Conservation (phyloP, 345 rosid genomes). For the Anacardium occidentale region DNA sequence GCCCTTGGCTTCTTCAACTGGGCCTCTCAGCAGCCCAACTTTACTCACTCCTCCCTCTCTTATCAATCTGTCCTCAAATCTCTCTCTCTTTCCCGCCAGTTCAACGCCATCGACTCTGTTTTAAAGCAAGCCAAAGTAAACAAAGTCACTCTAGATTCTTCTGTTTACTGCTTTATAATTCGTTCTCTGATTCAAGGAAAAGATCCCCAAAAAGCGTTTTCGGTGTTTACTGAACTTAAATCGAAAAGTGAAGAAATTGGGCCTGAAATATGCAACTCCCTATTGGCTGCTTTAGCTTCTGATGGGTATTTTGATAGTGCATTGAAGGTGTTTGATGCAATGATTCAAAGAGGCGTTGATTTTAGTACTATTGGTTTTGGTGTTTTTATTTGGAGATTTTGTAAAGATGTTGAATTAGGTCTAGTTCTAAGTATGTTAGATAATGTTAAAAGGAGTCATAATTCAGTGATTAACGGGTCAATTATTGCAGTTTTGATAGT, state of each 20-base stretch:
- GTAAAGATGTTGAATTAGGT: constrained; percentile 36
- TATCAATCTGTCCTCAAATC: constrained; percentile 73
- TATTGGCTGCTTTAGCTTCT: constrained; percentile 60
- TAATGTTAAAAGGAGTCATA: constrained; percentile 36
- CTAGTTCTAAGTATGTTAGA: constrained; percentile 49
- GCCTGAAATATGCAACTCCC: constrained; percentile 58
- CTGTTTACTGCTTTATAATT: constrained; percentile 47
- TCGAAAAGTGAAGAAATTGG: constrained; percentile 36
- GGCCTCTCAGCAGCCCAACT: constrained; percentile 86
- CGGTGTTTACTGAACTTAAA: constrained; percentile 50
- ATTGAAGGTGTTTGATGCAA: constrained; percentile 58
- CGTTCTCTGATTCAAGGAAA: constrained; percentile 45
- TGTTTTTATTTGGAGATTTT: constrained; percentile 57
- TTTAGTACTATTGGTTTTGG: constrained; percentile 72
- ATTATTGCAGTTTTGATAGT: constrained; percentile 65
- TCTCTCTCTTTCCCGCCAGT: constrained; percentile 65
- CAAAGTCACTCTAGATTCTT: constrained; percentile 48
- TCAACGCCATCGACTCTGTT: constrained; percentile 49
- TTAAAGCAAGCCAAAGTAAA: constrained; percentile 57
- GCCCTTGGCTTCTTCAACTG: constrained; percentile 94
- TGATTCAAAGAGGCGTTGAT: constrained; percentile 42
- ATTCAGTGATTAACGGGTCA: constrained; percentile 59
- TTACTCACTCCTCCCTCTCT: constrained; percentile 57
- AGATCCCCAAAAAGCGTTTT: constrained; percentile 54
- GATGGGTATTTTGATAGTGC: constrained; percentile 53